These are phyloP conservation scores for Cutaneotrichosporon sp. DNA, from an alignment of 1,284 basidiomycete genomes.

Conservation along the genomic window DNA sequence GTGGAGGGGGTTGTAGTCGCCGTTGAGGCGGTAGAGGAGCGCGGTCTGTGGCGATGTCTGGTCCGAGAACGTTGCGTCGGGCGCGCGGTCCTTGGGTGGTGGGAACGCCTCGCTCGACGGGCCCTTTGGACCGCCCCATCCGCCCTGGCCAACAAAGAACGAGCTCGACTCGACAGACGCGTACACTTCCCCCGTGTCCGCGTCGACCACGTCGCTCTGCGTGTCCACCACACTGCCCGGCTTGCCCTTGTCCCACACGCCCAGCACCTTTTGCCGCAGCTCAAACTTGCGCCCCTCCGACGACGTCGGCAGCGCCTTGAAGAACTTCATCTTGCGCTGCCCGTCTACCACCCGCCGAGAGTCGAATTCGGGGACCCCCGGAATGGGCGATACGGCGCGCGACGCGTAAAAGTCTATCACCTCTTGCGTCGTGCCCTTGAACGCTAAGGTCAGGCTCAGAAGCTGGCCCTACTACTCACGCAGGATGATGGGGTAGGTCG, in stretches of 20 bases:
- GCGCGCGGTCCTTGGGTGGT: constrained; percentile 6
- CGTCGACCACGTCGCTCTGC: constrained; percentile 18
- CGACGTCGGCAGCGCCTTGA: constrained; percentile 13
- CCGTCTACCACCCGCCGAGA: constrained; percentile 17
- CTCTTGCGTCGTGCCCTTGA: constrained; percentile 16
- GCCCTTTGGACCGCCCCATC: constrained; percentile 21
- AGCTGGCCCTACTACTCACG: constrained; percentile 5
- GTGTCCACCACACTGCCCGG: constrained; percentile 17
- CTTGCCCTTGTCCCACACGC: constrained; percentile 23
- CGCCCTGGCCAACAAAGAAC: constrained; percentile 20
- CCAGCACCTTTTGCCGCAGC: constrained; percentile 13
- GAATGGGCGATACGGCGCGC: constrained; percentile 10
- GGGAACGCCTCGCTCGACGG: constrained; percentile 5
- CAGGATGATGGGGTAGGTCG: constrained; percentile 19
- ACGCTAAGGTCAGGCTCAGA: constrained; percentile 2
- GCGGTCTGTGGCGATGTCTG: constrained; percentile 16
- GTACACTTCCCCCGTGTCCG: constrained; percentile 10
- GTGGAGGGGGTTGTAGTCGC: constrained; percentile 23
- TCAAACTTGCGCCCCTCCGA: constrained; percentile 18
- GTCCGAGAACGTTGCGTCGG: constrained; percentile 8
- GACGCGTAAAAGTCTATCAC: constrained; percentile 17
- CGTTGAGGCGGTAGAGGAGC: constrained; percentile 20
- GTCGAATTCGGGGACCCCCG: constrained; percentile 18
- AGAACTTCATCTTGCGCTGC: constrained; percentile 17
- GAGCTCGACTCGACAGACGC: constrained; percentile 1